These are phyloP conservation scores for Ceratorhiza oryzae-sativae DNA, from an alignment of 1,284 basidiomycete genomes.

Conservation along the genomic window DNA sequence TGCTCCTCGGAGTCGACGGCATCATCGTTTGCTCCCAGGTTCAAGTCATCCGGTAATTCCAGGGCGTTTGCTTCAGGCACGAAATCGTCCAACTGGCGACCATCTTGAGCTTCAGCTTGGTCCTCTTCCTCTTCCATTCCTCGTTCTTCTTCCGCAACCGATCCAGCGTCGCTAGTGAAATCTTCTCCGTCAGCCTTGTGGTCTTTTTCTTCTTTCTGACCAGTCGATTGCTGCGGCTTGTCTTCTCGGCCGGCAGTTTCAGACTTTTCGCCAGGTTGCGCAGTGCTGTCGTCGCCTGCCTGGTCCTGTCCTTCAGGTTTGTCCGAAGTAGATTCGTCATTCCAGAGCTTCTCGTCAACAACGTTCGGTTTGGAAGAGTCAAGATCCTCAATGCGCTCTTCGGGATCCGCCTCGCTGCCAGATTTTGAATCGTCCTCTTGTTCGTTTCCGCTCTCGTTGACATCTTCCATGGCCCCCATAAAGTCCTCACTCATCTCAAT, in stretches of 20 bases:
- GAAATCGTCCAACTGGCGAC: slow-evolving; percentile 70
- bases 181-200: slow-evolving; percentile 52
- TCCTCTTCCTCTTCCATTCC: slow-evolving; percentile 50
- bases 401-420: slow-evolving; percentile 65
- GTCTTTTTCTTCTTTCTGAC: slow-evolving; percentile 51
- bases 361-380: slow-evolving; percentile 87
- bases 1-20: slow-evolving; percentile 53
- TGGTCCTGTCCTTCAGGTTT: slow-evolving; percentile 49
- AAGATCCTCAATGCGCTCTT: slow-evolving; percentile 86
- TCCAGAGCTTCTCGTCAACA: slow-evolving; percentile 98
- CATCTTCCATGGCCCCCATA: slow-evolving; percentile 84
- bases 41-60: slow-evolving; percentile 84
- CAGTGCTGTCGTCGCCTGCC: slow-evolving; percentile 50
- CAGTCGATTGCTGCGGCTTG: slow-evolving; percentile 50
- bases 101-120: slow-evolving; percentile 62
- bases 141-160: slow-evolving; percentile 53
- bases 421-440: slow-evolving; percentile 62
- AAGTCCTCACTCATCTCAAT: slow-evolving; percentile 66
- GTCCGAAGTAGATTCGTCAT: slow-evolving; percentile 68
- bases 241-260: slow-evolving; percentile 82
- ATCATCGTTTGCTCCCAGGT: slow-evolving; percentile 62
- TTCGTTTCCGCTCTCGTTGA: slow-evolving; percentile 64
- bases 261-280: slow-evolving; percentile 56
- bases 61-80: slow-evolving; percentile 79
- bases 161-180: slow-evolving; percentile 49